Conservation (phyloP, 495 filamentous ascomycete species). For the Rusavskia elegans region DNA sequence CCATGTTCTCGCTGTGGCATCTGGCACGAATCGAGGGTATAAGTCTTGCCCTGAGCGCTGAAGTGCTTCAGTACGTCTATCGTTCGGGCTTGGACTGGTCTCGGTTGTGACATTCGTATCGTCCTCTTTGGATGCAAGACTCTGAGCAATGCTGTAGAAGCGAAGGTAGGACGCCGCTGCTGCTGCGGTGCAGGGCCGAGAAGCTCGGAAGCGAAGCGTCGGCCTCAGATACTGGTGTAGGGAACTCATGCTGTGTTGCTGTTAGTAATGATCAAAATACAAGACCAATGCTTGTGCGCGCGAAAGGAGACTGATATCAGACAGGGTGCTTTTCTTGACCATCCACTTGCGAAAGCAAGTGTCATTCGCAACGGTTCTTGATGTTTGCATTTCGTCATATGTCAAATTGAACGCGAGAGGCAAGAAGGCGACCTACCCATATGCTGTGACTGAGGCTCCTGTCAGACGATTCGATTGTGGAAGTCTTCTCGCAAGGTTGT, state of each 20-base stretch:
- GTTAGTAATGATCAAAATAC: neutral
- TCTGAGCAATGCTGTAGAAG: slow-evolving; percentile 24
- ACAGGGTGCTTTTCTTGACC: slow-evolving; percentile 39
- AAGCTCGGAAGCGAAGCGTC: neutral
- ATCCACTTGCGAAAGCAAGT: slow-evolving; percentile 36
- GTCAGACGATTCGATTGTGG: neutral
- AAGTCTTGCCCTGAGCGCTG: neutral
- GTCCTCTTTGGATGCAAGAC: neutral
- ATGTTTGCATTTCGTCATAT: slow-evolving; percentile 37
- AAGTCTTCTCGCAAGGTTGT: neutral
- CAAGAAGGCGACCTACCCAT: slow-evolving; percentile 2
- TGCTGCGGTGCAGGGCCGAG: neutral
- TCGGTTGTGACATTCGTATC: neutral
- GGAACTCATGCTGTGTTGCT: neutral
- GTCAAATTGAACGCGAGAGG: slow-evolving; percentile 7
- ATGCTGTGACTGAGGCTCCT: neutral
- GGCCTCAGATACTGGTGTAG: neutral
- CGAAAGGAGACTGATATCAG: slow-evolving; percentile 6
- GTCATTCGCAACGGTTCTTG: slow-evolving; percentile 97
- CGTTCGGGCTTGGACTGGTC: neutral
- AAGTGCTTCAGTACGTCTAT: neutral
- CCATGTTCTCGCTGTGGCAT: slow-evolving; percentile 4
- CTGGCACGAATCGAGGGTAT: neutral
- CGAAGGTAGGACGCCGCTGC: slow-evolving; percentile 23
- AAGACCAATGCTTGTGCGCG: neutral